Conservation (phyloP, 2,329 filamentous ascomycete species). For the Diplodia sapinea region DNA sequence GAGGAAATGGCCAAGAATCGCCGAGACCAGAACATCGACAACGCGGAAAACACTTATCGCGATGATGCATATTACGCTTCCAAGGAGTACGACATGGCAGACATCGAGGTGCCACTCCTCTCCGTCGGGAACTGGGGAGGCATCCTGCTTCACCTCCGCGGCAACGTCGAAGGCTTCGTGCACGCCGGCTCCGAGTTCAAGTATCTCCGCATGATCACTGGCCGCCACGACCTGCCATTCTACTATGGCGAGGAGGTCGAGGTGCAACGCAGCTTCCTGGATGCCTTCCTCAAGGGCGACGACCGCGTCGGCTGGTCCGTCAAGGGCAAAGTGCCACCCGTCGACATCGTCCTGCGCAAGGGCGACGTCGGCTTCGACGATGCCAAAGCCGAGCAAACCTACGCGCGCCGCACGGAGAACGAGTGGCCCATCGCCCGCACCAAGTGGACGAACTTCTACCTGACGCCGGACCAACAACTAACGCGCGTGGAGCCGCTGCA, state of each 20-base stretch:
- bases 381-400: slow-evolving; percentile 63
- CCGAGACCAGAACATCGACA: slow-evolving; percentile 45
- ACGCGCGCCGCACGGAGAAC: slow-evolving; percentile 60
- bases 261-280: slow-evolving; percentile 69
- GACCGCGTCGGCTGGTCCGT: slow-evolving; percentile 67
- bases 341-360: slow-evolving; percentile 67
- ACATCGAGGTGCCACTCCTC: slow-evolving; percentile 71
- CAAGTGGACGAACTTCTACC: slow-evolving; percentile 65
- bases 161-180: slow-evolving; percentile 70
- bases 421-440: slow-evolving; percentile 73
- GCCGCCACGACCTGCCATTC: slow-evolving; percentile 73
- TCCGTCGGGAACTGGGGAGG: slow-evolving; percentile 75
- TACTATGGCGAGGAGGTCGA: slow-evolving; percentile 74
- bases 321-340: slow-evolving; percentile 64
- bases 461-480: slow-evolving; percentile 58
- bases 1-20: slow-evolving; percentile 60
- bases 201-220: slow-evolving; percentile 72
- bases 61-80: slow-evolving; percentile 69
- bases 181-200: slow-evolving; percentile 70
- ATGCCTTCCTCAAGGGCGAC: slow-evolving; percentile 72
- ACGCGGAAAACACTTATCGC: slow-evolving; percentile 59
- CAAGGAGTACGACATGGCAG: slow-evolving; percentile 68
- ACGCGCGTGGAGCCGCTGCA: slow-evolving; percentile 41
- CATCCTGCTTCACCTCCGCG: slow-evolving; percentile 70
- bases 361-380: slow-evolving; percentile 72